Conservation (phyloP, 83 land plant genomes). For the Thuja plicata region DNA sequence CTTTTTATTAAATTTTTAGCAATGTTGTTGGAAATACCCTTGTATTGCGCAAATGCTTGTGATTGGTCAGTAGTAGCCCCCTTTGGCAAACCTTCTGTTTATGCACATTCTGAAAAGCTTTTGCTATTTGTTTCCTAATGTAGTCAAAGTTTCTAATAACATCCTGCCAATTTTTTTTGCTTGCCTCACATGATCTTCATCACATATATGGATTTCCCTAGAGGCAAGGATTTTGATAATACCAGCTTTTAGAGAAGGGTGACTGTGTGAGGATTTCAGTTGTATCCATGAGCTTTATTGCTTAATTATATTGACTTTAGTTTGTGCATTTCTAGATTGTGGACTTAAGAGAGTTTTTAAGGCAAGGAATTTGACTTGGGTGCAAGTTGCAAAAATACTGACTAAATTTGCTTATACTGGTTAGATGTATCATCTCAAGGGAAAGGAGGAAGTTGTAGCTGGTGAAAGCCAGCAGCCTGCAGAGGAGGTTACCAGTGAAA, state of each 20-base stretch:
- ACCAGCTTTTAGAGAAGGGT: not conserved
- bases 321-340: not conserved
- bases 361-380: not conserved
- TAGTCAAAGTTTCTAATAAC: not conserved
- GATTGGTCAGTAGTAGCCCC: not conserved
- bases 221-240: not conserved
- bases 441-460: conserved; percentile 6
- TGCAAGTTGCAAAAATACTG: not conserved
- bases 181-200: not conserved
- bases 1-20: not conserved
- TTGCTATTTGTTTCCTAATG: not conserved
- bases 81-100: not conserved
- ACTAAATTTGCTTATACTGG: not conserved
- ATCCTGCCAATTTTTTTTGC: not conserved
- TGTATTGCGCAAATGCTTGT: not conserved
- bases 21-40: not conserved
- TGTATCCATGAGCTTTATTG: not conserved
- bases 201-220: not conserved
- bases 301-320: not conserved
- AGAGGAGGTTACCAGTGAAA: conserved; percentile 3
- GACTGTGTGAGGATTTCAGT: not conserved
- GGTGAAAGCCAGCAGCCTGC: conserved; percentile 3
- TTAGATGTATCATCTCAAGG: not conserved
- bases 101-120: not conserved
- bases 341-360: not conserved